These are phyloP conservation scores for Leishmania gerbilli DNA, from an alignment of 208 protist species.

Conservation along the genomic window DNA sequence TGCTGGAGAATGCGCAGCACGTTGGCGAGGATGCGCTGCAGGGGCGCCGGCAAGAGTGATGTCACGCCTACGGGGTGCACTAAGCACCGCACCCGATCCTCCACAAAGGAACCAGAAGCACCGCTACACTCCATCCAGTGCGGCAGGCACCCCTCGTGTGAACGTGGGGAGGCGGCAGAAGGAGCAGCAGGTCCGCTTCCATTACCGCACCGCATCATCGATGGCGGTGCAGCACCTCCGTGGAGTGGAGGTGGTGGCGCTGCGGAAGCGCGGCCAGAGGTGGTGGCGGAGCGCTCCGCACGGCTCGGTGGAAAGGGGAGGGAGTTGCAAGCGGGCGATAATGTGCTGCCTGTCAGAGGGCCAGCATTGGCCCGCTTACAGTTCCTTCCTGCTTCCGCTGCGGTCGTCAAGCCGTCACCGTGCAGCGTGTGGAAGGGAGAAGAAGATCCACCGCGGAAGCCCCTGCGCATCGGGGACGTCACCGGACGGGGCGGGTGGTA, in stretches of 20 bases:
- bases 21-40: slow-evolving; percentile 15
- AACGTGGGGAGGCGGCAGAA: background rate
- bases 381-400: background rate
- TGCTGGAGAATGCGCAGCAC: slow-evolving; percentile 27
- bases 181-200: background rate
- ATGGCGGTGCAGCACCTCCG: background rate
- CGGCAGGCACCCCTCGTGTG: background rate
- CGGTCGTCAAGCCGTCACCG: background rate
- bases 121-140: background rate
- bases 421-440: background rate
- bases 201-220: background rate
- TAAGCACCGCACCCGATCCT: slow-evolving; percentile 15
- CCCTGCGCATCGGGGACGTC: slow-evolving; percentile 23
- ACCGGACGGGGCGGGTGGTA: slow-evolving; percentile 13
- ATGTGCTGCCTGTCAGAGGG: background rate
- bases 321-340: background rate
- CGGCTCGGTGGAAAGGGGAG: background rate
- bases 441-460: background rate
- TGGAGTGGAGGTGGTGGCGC: background rate
- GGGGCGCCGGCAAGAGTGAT: slow-evolving; percentile 2
- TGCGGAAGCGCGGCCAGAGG: background rate
- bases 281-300: background rate
- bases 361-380: background rate
- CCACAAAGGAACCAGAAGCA: slow-evolving; percentile 4
- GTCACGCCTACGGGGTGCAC: slow-evolving; percentile 3